Evolutionary conservation across 1,284 basidiomycete species (phyloP), one percentile per base, ranked within the genome.

Genomic region (Lentinus polychrous): DNA sequence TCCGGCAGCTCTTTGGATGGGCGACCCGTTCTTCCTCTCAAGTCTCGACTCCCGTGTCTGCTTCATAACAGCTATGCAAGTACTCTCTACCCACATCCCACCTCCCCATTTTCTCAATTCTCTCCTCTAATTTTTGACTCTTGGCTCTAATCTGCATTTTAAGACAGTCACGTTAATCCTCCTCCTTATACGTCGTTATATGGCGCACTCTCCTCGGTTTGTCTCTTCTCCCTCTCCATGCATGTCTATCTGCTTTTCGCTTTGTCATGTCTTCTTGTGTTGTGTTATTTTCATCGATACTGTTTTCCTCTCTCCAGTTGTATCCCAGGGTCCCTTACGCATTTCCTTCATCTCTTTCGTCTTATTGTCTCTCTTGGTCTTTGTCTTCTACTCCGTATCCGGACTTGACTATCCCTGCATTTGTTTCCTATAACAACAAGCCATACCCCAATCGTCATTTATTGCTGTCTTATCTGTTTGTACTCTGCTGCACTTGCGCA

Each of bases 1-100:
- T 86, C 69, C 79, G 82, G 48, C 81, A 86, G 59, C 69, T 88
- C 42, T 89, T 89, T 66, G 77, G 75, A 55, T 89, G 86, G 86
- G 79, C 83, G 44, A 81, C 75, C 53, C 76, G 82, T 50, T 73
- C 72, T 47, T 70, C 72, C 54, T 55, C 62, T 52, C 67, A 63
- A 51, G 62, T 63, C 48, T 55, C 64, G 46, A 57, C 57, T 14
- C 55, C 53, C 14, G 53, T 52, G n/a, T 50, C 54, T 48, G 54
- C 60, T 36, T 57, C 51, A 51, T 58, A 40, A 58, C 49, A 45
- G n/a, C n/a, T n/a, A n/a, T n/a, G n/a, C n/a, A 23, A 27, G 33
- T 22, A 34, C 37, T 17, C 17, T 12, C n/a, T 12, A 6, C n/a
- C 5, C 20, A 5, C 27, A 27, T 27, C 42, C 35, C 32, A 32